Evolutionary conservation across 306 rosid genomes (phyloP).

Genomic region (Dryas drummondii): DNA sequence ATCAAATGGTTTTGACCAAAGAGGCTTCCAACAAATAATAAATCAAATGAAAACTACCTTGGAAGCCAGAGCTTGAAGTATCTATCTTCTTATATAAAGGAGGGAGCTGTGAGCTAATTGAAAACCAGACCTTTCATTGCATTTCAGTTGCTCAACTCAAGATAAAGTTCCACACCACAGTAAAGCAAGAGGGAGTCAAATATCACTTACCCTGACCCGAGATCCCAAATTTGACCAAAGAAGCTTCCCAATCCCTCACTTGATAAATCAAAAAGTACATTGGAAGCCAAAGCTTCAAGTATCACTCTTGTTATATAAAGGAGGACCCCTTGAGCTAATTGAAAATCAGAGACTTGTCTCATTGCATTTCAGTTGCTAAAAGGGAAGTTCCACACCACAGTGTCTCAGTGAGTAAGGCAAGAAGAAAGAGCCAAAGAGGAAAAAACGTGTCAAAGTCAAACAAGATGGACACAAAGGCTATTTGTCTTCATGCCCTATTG

Average conservation of each 20-base stretch:
- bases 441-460: background rate
- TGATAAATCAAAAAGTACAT: background rate
- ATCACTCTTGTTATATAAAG: background rate
- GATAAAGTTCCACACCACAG: too few relatives aligned
- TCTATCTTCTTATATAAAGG: background rate
- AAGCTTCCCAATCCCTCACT: slow-evolving; percentile 4
- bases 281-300: background rate
- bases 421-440: background rate
- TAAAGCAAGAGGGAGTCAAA: too few relatives aligned
- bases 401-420: too few relatives aligned
- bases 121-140: background rate
- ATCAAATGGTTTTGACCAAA: too few relatives aligned
- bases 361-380: background rate
- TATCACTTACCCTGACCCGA: too few relatives aligned
- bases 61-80: background rate
- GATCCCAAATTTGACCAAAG: slow-evolving; percentile 15
- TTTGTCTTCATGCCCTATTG: slow-evolving; percentile 5
- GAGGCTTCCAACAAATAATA: too few relatives aligned
- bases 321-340: background rate
- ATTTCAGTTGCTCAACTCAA: background rate
- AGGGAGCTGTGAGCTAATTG: background rate
- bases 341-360: background rate
- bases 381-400: too few relatives aligned
- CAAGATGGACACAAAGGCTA: slow-evolving; percentile 8
- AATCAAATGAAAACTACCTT: background rate